phyloP scores from a whole-genome alignment of 495 filamentous ascomycete genomes.

The Podospora bellae-mahoneyi region DNA sequence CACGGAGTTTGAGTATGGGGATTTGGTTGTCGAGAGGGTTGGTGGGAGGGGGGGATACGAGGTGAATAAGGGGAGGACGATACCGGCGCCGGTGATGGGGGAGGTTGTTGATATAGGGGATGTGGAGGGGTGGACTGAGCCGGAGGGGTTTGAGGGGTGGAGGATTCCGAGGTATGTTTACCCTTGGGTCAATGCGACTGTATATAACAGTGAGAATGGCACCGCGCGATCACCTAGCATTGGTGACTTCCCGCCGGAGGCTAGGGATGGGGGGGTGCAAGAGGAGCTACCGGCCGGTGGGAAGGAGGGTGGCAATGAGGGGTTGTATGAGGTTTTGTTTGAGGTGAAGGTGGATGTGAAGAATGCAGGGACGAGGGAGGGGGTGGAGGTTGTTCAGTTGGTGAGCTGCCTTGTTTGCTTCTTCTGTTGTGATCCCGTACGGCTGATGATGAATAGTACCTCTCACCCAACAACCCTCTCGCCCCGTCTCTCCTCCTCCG shows the following conservation, averaged over 20 bases:
- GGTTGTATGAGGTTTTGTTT: conserved; percentile 44
- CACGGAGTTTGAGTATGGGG: conserved; percentile 36
- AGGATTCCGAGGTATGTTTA: conserved; percentile 40
- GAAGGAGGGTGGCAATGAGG: conserved; percentile 74
- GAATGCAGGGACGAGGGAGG: conserved; percentile 52
- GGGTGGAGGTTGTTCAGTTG: conserved; percentile 59
- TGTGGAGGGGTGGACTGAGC: conserved; percentile 18
- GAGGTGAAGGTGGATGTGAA: conserved; percentile 45
- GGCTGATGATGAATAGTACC: conserved; percentile 37
- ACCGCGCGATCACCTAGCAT: conserved; percentile 38
- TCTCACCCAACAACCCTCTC: conserved; percentile 55
- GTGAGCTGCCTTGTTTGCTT: conserved; percentile 21
- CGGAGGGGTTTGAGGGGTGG: conserved; percentile 36
- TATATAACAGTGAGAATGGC: conserved; percentile 22
- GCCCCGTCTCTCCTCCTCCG: conserved; percentile 72
- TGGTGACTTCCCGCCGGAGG: conserved; percentile 51
- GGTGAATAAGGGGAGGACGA: too few species aligned
- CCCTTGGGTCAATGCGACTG: conserved; percentile 33
- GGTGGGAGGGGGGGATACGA: too few species aligned
- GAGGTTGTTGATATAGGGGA: background rate
- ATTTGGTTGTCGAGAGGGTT: conserved; percentile 13
- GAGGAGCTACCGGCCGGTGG: conserved; percentile 62
- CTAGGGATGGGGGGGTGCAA: conserved; percentile 64
- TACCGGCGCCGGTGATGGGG: background rate
- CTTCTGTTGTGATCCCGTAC: too few species aligned